Evolutionary conservation across 1,284 basidiomycete species (phyloP).

Genomic region (Cryptococcus sp.): DNA sequence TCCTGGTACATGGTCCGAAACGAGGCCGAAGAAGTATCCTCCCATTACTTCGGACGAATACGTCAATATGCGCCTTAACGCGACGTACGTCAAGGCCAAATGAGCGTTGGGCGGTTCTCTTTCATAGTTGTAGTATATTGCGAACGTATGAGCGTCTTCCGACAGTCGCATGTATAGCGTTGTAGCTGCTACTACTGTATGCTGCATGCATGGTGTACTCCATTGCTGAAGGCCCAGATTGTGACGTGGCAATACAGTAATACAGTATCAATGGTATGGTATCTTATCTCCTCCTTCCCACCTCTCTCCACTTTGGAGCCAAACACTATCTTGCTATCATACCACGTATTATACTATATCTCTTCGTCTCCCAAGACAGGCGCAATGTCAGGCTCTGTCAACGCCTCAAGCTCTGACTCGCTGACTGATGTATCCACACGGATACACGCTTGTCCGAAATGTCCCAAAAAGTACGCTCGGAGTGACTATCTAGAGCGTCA

Average conservation of each 20-base stretch:
- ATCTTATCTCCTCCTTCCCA: not conserved
- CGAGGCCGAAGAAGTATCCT: constrained; percentile 55
- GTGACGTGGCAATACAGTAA: not conserved
- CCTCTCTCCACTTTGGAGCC: not conserved
- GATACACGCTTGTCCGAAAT: constrained; percentile 14
- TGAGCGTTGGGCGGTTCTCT: not conserved
- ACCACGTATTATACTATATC: not conserved
- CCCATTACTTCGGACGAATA: constrained; percentile 58
- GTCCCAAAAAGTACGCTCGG: constrained; percentile 18
- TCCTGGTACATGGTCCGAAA: constrained; percentile 60
- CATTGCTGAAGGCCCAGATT: no score
- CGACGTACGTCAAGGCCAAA: constrained; percentile 24
- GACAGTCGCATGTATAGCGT: not conserved
- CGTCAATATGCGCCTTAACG: constrained; percentile 36
- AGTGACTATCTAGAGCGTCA: constrained; percentile 27
- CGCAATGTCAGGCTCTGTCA: no score
- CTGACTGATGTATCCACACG: not conserved
- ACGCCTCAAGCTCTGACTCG: no score
- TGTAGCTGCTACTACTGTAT: not conserved
- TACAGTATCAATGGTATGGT: not conserved
- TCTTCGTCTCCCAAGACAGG: not conserved
- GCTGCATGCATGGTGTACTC: not conserved
- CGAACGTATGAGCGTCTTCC: not conserved
- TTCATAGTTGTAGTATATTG: constrained; percentile 13
- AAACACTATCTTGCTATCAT: not conserved